Conservation (phyloP, 1,284 basidiomycete genomes). For the Termitomyces sp. region DNA sequence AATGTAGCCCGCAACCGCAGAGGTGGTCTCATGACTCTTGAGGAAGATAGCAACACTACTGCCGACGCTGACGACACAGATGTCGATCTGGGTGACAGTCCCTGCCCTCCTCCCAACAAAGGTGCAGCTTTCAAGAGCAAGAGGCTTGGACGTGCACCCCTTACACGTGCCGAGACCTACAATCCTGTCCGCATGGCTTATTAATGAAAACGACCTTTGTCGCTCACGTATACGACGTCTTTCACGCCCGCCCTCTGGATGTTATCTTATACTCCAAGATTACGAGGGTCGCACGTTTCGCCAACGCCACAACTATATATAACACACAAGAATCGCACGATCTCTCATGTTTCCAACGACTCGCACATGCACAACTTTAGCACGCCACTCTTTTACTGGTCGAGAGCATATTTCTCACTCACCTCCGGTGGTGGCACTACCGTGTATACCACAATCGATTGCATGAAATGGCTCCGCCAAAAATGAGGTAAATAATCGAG, state of each 20-base stretch:
- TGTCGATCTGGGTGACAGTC: conserved; percentile 72
- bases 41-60: conserved; percentile 57
- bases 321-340: conserved; percentile 11
- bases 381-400: conserved; percentile 12
- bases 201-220: conserved; percentile 18
- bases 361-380: conserved; percentile 14
- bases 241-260: conserved; percentile 10
- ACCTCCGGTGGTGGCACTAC: background rate
- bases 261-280: conserved; percentile 1
- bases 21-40: conserved; percentile 52
- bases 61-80: conserved; percentile 66
- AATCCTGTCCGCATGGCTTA: conserved; percentile 49
- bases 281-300: conserved; percentile 8
- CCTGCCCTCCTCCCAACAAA: conserved; percentile 71
- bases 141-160: conserved; percentile 42
- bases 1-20: conserved; percentile 59
- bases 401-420: conserved; percentile 7
- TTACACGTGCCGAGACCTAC: conserved; percentile 62
- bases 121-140: conserved; percentile 47
- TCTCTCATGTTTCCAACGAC: conserved; percentile 14
- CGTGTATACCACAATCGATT: background rate
- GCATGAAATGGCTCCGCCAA: conserved; percentile 1
- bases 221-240: conserved; percentile 8
- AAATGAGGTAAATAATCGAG: conserved; percentile 5
- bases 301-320: conserved; percentile 7